Evolutionary conservation across 768 basidiomycete species (phyloP), one percentile per base, ranked within the genome.

Genomic region (Lentinula sp.): DNA sequence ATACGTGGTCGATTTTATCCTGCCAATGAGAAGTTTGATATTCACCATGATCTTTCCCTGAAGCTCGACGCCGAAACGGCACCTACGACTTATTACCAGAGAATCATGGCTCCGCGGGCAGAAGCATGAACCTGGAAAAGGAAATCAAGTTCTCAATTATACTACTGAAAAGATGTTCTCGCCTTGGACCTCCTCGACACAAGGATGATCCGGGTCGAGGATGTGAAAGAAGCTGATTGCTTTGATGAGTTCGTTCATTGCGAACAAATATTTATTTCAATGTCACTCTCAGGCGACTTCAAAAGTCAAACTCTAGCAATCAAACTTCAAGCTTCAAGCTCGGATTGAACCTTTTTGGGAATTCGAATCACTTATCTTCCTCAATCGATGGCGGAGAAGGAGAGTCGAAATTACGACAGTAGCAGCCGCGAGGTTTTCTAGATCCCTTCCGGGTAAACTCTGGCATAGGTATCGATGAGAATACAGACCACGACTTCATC

Each of bases 191-290:
- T 54, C 53, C 32, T 33, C 51, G 53, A 48, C 46, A 48, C n/a
- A 23, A 48, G 8, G 18, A 16, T 54, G 53, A 54, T 54, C 53
- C 53, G 53, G 37, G 53, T 54, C 53, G 53, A 54, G 53, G 37
- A 16, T 9, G 37, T 8, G 37, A 36, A 54, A 54, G 53, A 54
- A 54, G 53, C 35, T 54, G 53, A 54, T 54, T 54, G 53, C 20
- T 41, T 54, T 54, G 7, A 35, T 36, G n/a, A n/a, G 9, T 23
- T 35, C 43, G 6, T 45, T 45, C 7, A 39, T 45, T 15, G n/a
- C 43, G 6, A 6, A 45, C n/a, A 45, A 18, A 45, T 18, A 45
- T 41, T 41, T 41, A 9, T 45, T 15, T 15, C 18, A 48, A 23
- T 8, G 18, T 7, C n/a, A 12, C 23, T 48, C 45, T 46, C 45